Conservation (phyloP, 2,329 filamentous ascomycete species). For the Arthrobotrys iridis region DNA sequence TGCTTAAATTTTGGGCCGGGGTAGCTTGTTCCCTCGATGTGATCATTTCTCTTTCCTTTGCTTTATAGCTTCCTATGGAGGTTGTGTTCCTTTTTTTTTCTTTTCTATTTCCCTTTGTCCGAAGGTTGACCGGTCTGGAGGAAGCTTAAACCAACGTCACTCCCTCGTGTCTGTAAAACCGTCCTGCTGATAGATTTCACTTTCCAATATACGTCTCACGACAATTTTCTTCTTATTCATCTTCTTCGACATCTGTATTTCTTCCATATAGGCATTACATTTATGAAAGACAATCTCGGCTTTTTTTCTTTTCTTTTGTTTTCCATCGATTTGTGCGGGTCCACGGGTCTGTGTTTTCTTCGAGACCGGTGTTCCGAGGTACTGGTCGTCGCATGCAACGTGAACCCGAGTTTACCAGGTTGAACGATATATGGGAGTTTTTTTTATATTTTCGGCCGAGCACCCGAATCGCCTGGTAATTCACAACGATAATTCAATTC, state of each 20-base stretch:
- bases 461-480: conserved; percentile 32
- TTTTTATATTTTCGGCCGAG: conserved; percentile 44
- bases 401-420: conserved; percentile 1
- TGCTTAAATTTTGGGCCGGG: not conserved
- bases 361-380: not conserved
- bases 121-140: not conserved
- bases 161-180: not conserved
- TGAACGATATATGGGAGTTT: not conserved
- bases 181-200: not conserved
- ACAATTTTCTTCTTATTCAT: conserved; percentile 68
- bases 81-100: conserved; percentile 60
- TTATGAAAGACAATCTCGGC: conserved; percentile 33
- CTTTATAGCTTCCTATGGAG: conserved; percentile 58
- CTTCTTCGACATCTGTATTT: conserved; percentile 44
- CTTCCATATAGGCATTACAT: not conserved
- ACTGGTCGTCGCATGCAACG: not conserved
- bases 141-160: conserved; percentile 3
- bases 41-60: conserved; percentile 61
- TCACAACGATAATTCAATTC: not conserved
- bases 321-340: conserved; percentile 25
- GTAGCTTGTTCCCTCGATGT: conserved; percentile 1
- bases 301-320: conserved; percentile 62
- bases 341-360: conserved; percentile 66
- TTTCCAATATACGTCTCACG: conserved; percentile 64
- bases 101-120: conserved; percentile 58